phyloP scores from a whole-genome alignment of 257 asterid species.

The Verbascum thapsus region DNA sequence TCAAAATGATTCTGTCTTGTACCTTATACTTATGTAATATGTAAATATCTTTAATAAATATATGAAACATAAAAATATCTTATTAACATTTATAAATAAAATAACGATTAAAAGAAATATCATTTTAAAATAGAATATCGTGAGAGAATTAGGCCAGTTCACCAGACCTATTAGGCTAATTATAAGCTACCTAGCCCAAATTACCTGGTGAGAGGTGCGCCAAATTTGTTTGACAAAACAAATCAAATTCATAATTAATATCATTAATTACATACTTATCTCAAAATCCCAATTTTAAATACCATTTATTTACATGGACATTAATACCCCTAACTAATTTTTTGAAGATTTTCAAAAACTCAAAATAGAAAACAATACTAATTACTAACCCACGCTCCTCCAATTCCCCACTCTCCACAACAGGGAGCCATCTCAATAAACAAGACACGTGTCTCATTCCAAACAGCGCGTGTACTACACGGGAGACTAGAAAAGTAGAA shows the following conservation, averaged over 20 bases:
- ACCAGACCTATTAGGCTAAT: too few species aligned
- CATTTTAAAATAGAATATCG: too few species aligned
- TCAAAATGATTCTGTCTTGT: too few species aligned
- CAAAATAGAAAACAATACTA: too few species aligned
- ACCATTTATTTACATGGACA: not conserved
- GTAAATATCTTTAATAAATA: too few species aligned
- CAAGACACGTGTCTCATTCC: not conserved
- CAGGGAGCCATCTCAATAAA: not conserved
- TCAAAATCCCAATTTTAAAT: conserved; percentile 18
- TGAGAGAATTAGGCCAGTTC: too few species aligned
- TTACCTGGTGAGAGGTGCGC: not conserved
- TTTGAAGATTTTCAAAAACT: not conserved
- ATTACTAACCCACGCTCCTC: conserved; percentile 20
- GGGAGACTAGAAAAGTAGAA: not conserved
- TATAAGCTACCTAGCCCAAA: not conserved
- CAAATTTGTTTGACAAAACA: conserved; percentile 3
- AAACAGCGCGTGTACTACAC: not conserved
- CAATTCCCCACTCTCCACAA: not conserved
- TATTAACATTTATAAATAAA: too few species aligned
- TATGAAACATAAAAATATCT: too few species aligned
- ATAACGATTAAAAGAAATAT: too few species aligned
- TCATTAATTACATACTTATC: conserved; percentile 23
- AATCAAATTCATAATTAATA: not conserved
- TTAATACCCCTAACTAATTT: not conserved
- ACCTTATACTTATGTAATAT: too few species aligned